Percentiles rank a stretch among this genome's conserved stretches.
Evolutionary conservation across 495 filamentous ascomycete species (phyloP).

Genomic region (Pseudotulostoma volvatum): DNA sequence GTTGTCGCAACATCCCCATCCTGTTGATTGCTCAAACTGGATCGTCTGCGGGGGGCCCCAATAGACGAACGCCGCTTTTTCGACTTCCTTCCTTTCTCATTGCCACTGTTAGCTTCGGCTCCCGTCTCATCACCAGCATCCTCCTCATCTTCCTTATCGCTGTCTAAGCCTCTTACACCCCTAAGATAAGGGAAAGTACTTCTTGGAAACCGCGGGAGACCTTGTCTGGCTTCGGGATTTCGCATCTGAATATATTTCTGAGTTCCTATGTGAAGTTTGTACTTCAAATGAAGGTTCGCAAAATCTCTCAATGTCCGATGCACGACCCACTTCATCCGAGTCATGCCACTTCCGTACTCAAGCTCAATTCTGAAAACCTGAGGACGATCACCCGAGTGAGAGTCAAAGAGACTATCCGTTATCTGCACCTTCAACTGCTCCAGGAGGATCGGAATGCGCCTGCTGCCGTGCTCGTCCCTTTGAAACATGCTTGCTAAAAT

Average conservation of each 20-base stretch:
- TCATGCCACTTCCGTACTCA: conserved; percentile 90
- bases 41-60: conserved; percentile 35
- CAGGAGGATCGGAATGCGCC: conserved; percentile 79
- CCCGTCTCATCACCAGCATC: conserved; percentile 41
- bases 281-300: conserved; percentile 80
- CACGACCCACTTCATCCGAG: conserved; percentile 95
- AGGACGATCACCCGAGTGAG: conserved; percentile 57
- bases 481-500: conserved; percentile 96
- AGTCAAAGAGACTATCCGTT: conserved; percentile 55
- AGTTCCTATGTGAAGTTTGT: conserved; percentile 66
- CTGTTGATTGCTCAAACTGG: conserved; percentile 33
- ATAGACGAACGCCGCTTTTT: conserved; percentile 50
- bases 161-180: conserved; percentile 59
- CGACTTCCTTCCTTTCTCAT: conserved; percentile 38
- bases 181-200: conserved; percentile 86
- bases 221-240: conserved; percentile 34
- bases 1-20: conserved; percentile 30
- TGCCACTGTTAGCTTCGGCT: conserved; percentile 39
- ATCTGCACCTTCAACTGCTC: conserved; percentile 89
- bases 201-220: conserved; percentile 71
- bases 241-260: conserved; percentile 59
- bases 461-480: conserved; percentile 88
- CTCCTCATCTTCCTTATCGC: conserved; percentile 67
- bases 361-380: conserved; percentile 79
- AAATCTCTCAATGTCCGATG: conserved; percentile 77